Evolutionary conservation across 2,329 filamentous ascomycete species (phyloP).

Genomic region (Paramyrothecium roridum): DNA sequence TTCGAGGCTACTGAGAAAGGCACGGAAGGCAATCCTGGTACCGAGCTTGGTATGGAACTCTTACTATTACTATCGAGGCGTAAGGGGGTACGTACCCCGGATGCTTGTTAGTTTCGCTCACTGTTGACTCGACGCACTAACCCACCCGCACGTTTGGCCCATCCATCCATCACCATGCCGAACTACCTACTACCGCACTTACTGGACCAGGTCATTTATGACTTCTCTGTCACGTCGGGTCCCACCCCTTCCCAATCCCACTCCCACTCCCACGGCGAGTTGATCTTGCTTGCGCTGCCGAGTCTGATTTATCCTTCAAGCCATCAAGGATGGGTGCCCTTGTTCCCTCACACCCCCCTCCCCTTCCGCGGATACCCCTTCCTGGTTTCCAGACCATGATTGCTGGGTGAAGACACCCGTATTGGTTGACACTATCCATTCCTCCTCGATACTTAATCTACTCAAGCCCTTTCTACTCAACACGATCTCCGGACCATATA

Average conservation of each 20-base stretch:
- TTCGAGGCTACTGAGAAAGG: no score
- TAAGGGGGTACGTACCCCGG: neutral
- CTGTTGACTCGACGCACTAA: slow-evolving; percentile 22
- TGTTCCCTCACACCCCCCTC: slow-evolving; percentile 29
- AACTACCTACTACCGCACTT: no score
- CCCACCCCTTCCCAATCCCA: slow-evolving; percentile 32
- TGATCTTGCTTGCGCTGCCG: slow-evolving; percentile 29
- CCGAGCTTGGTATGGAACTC: neutral
- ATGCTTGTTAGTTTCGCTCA: neutral
- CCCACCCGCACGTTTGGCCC: slow-evolving; percentile 29
- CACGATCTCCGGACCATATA: neutral
- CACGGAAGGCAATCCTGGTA: slow-evolving; percentile 6
- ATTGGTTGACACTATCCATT: neutral
- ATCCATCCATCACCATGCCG: slow-evolving; percentile 21
- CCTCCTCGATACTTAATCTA: slow-evolving; percentile 26
- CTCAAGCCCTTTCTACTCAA: slow-evolving; percentile 16
- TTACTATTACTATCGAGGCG: neutral
- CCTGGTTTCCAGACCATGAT: neutral
- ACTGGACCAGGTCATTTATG: slow-evolving; percentile 22
- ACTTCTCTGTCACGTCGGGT: slow-evolving; percentile 22
- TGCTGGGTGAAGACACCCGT: neutral
- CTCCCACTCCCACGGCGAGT: slow-evolving; percentile 17
- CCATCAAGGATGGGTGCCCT: slow-evolving; percentile 25
- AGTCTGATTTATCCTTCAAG: slow-evolving; percentile 33
- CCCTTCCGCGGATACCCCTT: slow-evolving; percentile 4